Evolutionary conservation across 331 rosid genomes (phyloP).

Genomic region (Rosa hybrid): DNA sequence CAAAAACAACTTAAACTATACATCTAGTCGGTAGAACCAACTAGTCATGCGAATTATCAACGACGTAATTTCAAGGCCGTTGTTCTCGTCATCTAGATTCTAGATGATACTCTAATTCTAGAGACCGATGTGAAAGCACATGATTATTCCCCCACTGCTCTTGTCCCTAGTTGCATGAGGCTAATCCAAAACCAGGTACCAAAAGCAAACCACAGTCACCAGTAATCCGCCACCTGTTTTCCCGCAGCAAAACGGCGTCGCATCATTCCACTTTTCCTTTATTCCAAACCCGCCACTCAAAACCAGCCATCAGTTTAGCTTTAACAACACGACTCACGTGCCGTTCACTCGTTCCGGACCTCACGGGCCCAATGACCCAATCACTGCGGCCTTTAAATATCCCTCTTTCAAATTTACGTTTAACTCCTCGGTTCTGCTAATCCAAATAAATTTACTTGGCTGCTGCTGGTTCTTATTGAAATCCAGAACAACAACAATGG

Average conservation of each 20-base stretch:
- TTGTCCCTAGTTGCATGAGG: background rate
- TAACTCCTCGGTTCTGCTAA: background rate
- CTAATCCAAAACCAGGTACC: background rate
- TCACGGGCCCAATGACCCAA: background rate
- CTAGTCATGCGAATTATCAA: background rate
- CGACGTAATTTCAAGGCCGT: background rate
- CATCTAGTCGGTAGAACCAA: background rate
- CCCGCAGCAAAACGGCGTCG: background rate
- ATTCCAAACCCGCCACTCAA: background rate
- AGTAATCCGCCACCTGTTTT: slow-evolving; percentile 8
- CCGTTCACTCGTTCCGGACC: background rate
- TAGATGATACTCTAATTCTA: background rate
- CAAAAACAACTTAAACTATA: too few relatives aligned
- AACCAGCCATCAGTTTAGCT: background rate
- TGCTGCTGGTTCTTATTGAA: background rate
- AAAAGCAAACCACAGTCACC: background rate
- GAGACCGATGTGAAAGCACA: background rate
- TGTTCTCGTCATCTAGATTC: background rate
- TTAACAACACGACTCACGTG: too few relatives aligned
- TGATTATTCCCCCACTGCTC: background rate
- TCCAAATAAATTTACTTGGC: background rate
- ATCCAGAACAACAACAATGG: background rate
- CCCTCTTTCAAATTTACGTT: background rate
- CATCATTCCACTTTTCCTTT: background rate
- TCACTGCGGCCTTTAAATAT: background rate